A percentile compares a stretch with the other conserved stretches of the same genome.
Conservation (phyloP, 495 filamentous ascomycete genomes). For the Lasiosphaeria ovina region DNA sequence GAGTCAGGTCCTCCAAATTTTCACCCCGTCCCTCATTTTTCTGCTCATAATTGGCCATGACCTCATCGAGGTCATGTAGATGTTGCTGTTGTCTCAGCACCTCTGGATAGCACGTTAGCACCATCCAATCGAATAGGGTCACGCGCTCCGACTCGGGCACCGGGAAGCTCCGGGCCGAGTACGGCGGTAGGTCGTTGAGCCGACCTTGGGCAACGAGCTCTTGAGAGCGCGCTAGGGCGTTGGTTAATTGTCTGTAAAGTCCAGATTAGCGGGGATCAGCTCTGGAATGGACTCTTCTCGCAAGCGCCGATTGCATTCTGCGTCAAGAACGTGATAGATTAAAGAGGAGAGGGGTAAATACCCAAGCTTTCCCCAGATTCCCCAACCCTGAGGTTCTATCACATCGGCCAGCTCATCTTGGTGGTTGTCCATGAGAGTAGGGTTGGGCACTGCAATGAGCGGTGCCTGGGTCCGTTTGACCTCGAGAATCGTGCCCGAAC, state of each 20-base stretch:
- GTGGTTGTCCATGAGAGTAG: slow-evolving; percentile 81
- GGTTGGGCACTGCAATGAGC: slow-evolving; percentile 85
- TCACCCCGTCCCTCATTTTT: slow-evolving; percentile 3
- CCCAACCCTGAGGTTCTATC: slow-evolving; percentile 66
- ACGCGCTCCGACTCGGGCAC: slow-evolving; percentile 29
- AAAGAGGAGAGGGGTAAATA: slow-evolving; percentile 34
- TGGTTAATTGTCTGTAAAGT: slow-evolving; percentile 27
- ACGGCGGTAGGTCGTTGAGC: slow-evolving; percentile 27
- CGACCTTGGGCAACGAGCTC: slow-evolving; percentile 25
- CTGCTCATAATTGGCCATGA: neutral
- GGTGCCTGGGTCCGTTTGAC: slow-evolving; percentile 64
- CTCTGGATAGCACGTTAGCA: slow-evolving; percentile 36
- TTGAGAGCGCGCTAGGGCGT: slow-evolving; percentile 24
- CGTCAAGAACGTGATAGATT: neutral
- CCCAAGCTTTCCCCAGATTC: slow-evolving; percentile 64
- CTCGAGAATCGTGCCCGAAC: slow-evolving; percentile 86
- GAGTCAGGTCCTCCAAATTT: neutral
- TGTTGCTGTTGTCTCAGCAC: slow-evolving; percentile 25
- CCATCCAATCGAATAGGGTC: slow-evolving; percentile 39
- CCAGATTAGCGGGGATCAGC: neutral
- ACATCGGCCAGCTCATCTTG: slow-evolving; percentile 81
- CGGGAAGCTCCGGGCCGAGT: slow-evolving; percentile 29
- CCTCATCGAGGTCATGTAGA: slow-evolving; percentile 7
- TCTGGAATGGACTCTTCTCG: neutral
- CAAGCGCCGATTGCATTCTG: too few species aligned